Evolutionary conservation across 805 yeast species (phyloP).

Genomic region (Lipomyces sp.): DNA sequence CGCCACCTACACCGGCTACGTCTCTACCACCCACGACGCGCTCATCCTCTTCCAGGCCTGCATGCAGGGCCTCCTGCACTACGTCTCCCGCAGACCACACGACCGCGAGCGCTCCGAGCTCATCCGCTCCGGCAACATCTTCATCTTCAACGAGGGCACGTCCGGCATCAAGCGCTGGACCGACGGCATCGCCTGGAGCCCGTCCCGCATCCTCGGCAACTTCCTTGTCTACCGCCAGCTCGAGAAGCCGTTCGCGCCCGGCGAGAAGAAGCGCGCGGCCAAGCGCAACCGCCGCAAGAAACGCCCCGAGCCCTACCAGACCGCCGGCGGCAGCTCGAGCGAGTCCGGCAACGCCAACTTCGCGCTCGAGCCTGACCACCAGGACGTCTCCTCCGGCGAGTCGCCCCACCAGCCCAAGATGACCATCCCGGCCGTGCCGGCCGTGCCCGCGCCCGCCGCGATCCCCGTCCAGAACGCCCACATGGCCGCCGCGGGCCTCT

Average conservation of each 20-base stretch:
- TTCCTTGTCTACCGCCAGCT: slow-evolving; percentile 79
- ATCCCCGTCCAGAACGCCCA: neutral
- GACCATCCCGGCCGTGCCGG: slow-evolving; percentile 3
- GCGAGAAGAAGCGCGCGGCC: slow-evolving; percentile 46
- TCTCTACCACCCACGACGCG: slow-evolving; percentile 81
- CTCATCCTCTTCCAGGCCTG: slow-evolving; percentile 77
- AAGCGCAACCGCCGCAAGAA: slow-evolving; percentile 33
- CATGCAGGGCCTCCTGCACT: slow-evolving; percentile 53
- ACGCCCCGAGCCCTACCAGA: slow-evolving; percentile 27
- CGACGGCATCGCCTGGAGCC: slow-evolving; percentile 93
- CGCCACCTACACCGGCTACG: slow-evolving; percentile 68
- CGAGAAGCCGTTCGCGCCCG: slow-evolving; percentile 46
- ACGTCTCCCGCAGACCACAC: slow-evolving; percentile 75
- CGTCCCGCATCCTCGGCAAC: slow-evolving; percentile 81
- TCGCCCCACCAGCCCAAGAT: slow-evolving; percentile 8
- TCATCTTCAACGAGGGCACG: slow-evolving; percentile 77
- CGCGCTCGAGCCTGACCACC: slow-evolving; percentile 10
- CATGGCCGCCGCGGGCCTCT: slow-evolving; percentile 9
- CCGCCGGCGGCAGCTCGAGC: slow-evolving; percentile 8
- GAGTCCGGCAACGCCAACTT: slow-evolving; percentile 3
- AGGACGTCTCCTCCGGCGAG: slow-evolving; percentile 4
- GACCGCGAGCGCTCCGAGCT: slow-evolving; percentile 67
- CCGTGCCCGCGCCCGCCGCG: neutral
- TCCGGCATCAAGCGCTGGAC: slow-evolving; percentile 94
- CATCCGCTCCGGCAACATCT: slow-evolving; percentile 73